Base-by-base conservation (phyloP, 176 grass and related monocot genomes). In the Rhipidocladum racemiflorum region DNA sequence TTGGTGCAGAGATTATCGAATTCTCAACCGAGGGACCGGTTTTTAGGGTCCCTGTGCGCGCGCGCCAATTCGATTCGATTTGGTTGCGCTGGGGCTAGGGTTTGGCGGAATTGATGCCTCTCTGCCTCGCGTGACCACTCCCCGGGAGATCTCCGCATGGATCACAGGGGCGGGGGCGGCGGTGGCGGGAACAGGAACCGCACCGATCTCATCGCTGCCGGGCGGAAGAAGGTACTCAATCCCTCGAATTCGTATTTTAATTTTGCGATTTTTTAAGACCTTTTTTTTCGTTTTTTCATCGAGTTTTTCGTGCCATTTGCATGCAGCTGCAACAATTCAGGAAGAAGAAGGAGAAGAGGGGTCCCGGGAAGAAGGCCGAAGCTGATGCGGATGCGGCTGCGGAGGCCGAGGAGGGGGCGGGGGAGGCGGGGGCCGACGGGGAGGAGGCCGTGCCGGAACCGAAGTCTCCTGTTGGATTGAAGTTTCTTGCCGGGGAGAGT, bases 261-360 rank as follows among this genome's bases (percentile, higher is more conserved):
- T 74, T 54, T 66, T 12, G 9, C 3, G 23, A 38, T 72, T 54
- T 79, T 79, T 32, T 1, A 6, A 62, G 32, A 16, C 13, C 29
- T 78, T 65, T 70, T 7, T 17, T 11, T 17, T 1, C n/a, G n/a
- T 15, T 83, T 85, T 30, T 63, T 88, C 77, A 79, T 75, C 75
- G 24, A 28, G 25, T 76, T 56, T 80, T 90, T 72, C 15, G 69
- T 27, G 43, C n/a, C 9, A 18, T 73, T 38, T 18, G 62, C 40
- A 18, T 59, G 76, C 77, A 98, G 96, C 79, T 98, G 62, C 96
- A 92, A 61, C 96, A 93, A 87, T 98, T 88, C 82, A 93, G 90
- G 82, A 94, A 98, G 92, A 98, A 98, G 90, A 98, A 97, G 86
- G 90, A 90, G 53, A 87, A 85, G 60, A 87, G 87, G 83, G 66